phyloP scores from a whole-genome alignment of 768 basidiomycete species.

The Podaxis sp. region DNA sequence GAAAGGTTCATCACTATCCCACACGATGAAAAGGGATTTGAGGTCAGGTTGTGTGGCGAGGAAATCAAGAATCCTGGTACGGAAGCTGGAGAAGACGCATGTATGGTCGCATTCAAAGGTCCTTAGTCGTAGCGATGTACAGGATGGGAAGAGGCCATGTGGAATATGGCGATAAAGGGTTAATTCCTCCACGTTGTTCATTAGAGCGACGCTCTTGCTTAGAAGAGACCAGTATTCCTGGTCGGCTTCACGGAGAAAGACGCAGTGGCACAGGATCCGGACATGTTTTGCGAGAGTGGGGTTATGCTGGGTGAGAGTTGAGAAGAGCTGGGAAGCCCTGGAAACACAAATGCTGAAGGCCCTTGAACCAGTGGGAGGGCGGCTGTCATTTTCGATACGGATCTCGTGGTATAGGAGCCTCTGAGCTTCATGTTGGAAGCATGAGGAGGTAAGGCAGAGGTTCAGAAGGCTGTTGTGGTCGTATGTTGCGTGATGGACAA shows the following conservation, averaged over 20 bases:
- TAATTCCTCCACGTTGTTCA: too few species aligned
- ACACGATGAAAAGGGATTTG: neutral
- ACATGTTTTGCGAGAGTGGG: too few species aligned
- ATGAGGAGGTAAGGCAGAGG: neutral
- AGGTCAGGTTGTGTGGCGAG: neutral
- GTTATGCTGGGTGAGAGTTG: neutral
- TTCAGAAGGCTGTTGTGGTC: neutral
- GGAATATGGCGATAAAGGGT: too few species aligned
- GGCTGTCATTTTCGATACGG: too few species aligned
- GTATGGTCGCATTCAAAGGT: too few species aligned
- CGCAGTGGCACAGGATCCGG: too few species aligned
- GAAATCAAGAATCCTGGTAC: neutral
- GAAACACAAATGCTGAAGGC: too few species aligned
- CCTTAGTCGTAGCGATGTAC: too few species aligned
- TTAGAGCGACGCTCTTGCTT: too few species aligned
- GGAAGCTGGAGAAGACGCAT: neutral
- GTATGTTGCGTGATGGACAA: neutral
- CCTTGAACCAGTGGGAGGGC: too few species aligned
- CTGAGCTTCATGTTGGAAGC: neutral
- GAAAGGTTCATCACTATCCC: neutral
- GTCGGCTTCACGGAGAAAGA: too few species aligned
- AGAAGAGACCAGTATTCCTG: too few species aligned
- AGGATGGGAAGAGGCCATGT: neutral
- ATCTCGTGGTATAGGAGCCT: neutral
- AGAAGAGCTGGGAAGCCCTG: neutral